Percentiles rank a stretch among this genome's conserved stretches.
Evolutionary conservation across 768 basidiomycete species (phyloP).

Genomic region (Cantharellus cinnabarinus): DNA sequence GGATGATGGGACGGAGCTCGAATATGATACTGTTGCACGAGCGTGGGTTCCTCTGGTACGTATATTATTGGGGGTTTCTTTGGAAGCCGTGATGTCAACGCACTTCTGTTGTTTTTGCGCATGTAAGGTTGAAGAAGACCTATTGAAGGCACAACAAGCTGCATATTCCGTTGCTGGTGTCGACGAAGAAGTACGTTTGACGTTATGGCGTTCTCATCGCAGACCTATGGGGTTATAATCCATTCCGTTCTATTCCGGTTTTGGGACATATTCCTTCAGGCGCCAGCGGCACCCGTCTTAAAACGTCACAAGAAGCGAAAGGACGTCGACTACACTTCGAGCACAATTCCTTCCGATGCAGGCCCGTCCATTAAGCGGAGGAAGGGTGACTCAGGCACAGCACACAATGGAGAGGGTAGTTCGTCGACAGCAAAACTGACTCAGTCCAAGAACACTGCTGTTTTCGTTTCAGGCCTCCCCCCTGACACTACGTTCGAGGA

Average conservation of each 20-base stretch:
- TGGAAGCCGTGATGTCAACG: background rate
- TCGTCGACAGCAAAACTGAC: conserved; percentile 9
- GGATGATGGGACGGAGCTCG: conserved; percentile 75
- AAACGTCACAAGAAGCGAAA: conserved; percentile 34
- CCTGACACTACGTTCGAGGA: conserved; percentile 52
- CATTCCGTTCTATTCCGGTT: conserved; percentile 10
- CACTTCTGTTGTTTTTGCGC: background rate
- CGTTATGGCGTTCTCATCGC: background rate
- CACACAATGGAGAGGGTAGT: background rate
- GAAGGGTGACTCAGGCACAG: conserved; percentile 17
- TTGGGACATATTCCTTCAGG: conserved; percentile 24
- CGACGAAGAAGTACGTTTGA: conserved; percentile 65
- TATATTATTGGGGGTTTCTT: conserved; percentile 4
- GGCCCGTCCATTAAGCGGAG: conserved; percentile 37
- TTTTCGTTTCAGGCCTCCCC: conserved; percentile 77
- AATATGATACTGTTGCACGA: conserved; percentile 60
- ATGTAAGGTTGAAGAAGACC: conserved; percentile 67
- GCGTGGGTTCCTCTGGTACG: conserved; percentile 73
- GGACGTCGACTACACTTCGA: conserved; percentile 55
- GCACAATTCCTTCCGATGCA: conserved; percentile 22
- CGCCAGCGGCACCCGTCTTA: conserved; percentile 70
- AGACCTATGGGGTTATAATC: conserved; percentile 3
- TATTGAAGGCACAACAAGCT: conserved; percentile 77
- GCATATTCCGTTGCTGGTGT: conserved; percentile 86
- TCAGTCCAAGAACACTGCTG: conserved; percentile 79